Percentiles rank a stretch among this genome's conserved stretches.
Evolutionary conservation across 2,329 filamentous ascomycete species (phyloP).

Genomic region (Xylaria sp.): DNA sequence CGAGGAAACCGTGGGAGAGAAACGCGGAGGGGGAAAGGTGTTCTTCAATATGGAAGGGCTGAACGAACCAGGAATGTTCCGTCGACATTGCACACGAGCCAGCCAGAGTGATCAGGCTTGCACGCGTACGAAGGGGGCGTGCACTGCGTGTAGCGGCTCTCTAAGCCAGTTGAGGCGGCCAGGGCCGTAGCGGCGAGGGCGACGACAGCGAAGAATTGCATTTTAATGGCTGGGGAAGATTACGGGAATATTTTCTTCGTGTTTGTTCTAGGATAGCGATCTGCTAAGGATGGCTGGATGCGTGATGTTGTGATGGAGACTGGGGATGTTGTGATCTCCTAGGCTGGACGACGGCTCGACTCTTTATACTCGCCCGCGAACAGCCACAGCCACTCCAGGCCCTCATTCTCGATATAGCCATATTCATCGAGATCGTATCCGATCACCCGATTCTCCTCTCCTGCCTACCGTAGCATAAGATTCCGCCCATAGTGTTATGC

Average conservation of each 20-base stretch:
- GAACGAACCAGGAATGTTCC: slow-evolving; percentile 45
- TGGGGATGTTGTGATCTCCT: slow-evolving; percentile 27
- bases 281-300: neutral
- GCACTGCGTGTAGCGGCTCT: slow-evolving; percentile 37
- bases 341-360: neutral
- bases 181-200: slow-evolving; percentile 37
- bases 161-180: slow-evolving; percentile 35
- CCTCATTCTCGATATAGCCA: neutral
- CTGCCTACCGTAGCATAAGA: neutral
- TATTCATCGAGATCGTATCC: neutral
- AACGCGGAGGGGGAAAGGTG: neutral
- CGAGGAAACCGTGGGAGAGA: neutral
- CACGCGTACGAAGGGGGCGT: slow-evolving; percentile 45
- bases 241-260: neutral
- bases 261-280: neutral
- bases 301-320: slow-evolving; percentile 30
- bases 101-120: slow-evolving; percentile 46
- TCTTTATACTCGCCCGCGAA: slow-evolving; percentile 29
- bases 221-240: slow-evolving; percentile 34
- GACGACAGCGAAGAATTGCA: slow-evolving; percentile 45
- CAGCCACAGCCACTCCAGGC: neutral
- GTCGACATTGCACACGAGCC: slow-evolving; percentile 49
- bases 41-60: neutral
- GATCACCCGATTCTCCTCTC: neutral
- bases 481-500: neutral